These are phyloP conservation scores for Selaginella tamariscina DNA, from an alignment of 75 land plant genomes.

Conservation along the genomic window DNA sequence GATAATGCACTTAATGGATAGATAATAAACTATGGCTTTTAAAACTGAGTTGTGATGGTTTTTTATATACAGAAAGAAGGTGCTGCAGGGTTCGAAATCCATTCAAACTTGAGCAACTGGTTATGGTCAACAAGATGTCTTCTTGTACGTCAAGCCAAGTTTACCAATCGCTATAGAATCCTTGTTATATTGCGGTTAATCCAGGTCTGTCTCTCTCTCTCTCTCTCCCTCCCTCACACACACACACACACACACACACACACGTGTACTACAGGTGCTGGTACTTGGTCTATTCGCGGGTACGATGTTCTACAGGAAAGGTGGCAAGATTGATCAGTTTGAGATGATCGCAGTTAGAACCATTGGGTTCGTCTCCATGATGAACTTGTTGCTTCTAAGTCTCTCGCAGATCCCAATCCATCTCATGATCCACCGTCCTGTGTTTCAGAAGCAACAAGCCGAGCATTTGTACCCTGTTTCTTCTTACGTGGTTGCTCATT, in stretches of 20 bases:
- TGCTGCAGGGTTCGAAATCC: neutral
- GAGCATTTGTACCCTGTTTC: slow-evolving; percentile 33
- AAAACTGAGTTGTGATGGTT: neutral
- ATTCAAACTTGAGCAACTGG: slow-evolving; percentile 22
- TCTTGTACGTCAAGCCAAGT: slow-evolving; percentile 21
- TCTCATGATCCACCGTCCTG: slow-evolving; percentile 26
- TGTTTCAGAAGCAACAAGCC: slow-evolving; percentile 26
- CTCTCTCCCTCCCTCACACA: neutral
- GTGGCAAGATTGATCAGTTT: slow-evolving; percentile 18
- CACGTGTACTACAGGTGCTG: slow-evolving; percentile 21
- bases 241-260: too few relatives aligned
- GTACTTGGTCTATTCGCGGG: slow-evolving; percentile 34
- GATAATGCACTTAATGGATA: too few relatives aligned
- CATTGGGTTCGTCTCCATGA: slow-evolving; percentile 33
- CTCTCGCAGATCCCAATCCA: slow-evolving; percentile 33
- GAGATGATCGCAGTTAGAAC: slow-evolving; percentile 31
- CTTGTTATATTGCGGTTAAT: slow-evolving; percentile 27
- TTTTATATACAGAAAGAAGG: slow-evolving; percentile 5
- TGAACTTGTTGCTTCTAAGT: slow-evolving; percentile 31
- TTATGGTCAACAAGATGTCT: slow-evolving; percentile 33
- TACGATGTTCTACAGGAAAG: slow-evolving; percentile 30
- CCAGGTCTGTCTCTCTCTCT: slow-evolving; percentile 21
- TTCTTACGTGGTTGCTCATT: slow-evolving; percentile 33
- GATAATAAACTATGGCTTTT: too few relatives aligned
- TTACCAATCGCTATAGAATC: slow-evolving; percentile 24